Evolutionary conservation across 225 moss, liverwort and hornwort species (phyloP).

Genomic region (Thuidium tamariscinum): DNA sequence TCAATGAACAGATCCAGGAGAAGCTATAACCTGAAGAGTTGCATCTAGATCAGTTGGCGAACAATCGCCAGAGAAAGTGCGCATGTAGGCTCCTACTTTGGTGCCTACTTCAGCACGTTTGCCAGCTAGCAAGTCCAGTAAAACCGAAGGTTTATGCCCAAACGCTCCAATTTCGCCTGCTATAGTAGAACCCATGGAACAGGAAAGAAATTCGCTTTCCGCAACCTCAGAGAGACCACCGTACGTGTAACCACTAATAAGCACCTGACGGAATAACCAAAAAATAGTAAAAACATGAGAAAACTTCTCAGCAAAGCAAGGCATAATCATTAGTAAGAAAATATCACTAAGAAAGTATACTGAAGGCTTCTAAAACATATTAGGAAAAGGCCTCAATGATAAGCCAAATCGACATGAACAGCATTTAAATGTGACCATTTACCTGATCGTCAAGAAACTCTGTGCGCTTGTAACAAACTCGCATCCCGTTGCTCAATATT

Average conservation of each 20-base stretch:
- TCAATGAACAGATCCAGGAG: neutral
- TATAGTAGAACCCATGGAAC: conserved; percentile 90
- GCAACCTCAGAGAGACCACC: conserved; percentile 90
- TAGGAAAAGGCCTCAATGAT: neutral
- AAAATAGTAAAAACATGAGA: neutral
- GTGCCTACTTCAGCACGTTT: conserved; percentile 92
- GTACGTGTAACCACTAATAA: conserved; percentile 87
- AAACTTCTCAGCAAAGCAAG: neutral
- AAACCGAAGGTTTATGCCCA: conserved; percentile 77
- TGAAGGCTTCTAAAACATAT: neutral
- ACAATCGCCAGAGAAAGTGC: conserved; percentile 93
- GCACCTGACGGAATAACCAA: conserved; percentile 43
- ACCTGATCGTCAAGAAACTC: conserved; percentile 98
- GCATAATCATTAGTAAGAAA: neutral
- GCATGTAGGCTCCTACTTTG: conserved; percentile 94
- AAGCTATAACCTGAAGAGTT: conserved; percentile 61
- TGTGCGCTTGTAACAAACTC: conserved; percentile 90
- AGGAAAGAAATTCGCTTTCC: conserved; percentile 74
- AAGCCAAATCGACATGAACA: neutral
- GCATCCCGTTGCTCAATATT: conserved; percentile 81
- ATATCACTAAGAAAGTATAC: neutral
- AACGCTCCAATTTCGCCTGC: conserved; percentile 96
- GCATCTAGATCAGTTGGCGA: conserved; percentile 85
- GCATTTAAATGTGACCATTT: neutral
- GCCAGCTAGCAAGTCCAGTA: conserved; percentile 83